Percentiles rank a stretch among this genome's conserved stretches.
Conservation (phyloP, 164 flowering plant species). For the Nymphaea colorata region DNA sequence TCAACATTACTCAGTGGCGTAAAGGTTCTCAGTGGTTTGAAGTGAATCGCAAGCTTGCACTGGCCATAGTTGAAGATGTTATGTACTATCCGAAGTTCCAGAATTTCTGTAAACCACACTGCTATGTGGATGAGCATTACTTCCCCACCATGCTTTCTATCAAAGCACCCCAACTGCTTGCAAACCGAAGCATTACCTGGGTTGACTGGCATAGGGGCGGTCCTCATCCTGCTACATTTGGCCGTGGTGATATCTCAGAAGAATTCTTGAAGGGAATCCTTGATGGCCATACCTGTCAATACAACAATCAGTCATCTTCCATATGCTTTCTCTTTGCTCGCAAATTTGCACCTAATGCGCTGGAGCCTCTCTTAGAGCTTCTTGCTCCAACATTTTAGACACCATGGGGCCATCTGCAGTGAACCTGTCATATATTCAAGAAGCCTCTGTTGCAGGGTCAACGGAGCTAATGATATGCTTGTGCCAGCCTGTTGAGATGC, state of each 20-base stretch:
- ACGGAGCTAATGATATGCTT: too few species aligned
- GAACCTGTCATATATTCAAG: too few species aligned
- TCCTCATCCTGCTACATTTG: constrained; percentile 83
- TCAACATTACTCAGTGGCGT: constrained; percentile 64
- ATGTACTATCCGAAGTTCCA: constrained; percentile 53
- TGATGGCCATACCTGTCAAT: constrained; percentile 30
- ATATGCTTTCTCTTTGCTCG: constrained; percentile 71
- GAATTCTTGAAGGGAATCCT: constrained; percentile 35
- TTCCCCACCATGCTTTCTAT: constrained; percentile 80
- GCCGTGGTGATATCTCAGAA: constrained; percentile 49
- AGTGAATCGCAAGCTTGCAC: constrained; percentile 50
- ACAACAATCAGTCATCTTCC: constrained; percentile 38
- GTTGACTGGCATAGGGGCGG: constrained; percentile 97
- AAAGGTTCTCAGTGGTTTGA: constrained; percentile 98
- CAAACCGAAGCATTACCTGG: constrained; percentile 70
- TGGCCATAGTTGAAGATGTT: constrained; percentile 44
- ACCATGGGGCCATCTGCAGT: too few species aligned
- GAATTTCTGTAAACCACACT: constrained; percentile 63
- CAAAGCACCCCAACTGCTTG: constrained; percentile 40
- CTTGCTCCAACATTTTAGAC: constrained; percentile 23
- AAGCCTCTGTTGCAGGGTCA: too few species aligned
- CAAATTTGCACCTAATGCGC: constrained; percentile 74
- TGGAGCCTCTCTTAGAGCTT: constrained; percentile 37
- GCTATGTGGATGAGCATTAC: constrained; percentile 94
- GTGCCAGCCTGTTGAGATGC: too few species aligned